These are phyloP conservation scores for Kwoniella europaea DNA, from an alignment of 768 basidiomycete species.

Conservation along the genomic window DNA sequence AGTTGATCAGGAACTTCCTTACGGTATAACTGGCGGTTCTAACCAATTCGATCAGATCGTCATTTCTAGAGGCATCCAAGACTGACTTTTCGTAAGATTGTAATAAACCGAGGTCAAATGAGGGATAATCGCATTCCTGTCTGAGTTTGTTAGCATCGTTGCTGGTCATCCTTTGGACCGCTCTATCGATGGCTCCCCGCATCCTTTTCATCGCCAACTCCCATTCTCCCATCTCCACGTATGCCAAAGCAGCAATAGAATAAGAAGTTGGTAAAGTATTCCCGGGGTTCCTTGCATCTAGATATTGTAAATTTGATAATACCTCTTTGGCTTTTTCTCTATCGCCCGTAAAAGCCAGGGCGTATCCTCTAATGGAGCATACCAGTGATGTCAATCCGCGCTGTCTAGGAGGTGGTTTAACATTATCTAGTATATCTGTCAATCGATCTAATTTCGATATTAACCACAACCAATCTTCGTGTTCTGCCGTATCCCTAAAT, in stretches of 20 bases:
- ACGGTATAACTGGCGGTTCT: not conserved
- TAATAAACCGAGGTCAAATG: conserved; percentile 16
- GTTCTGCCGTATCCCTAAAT: conserved; percentile 16
- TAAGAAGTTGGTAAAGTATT: not conserved
- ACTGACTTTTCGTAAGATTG: conserved; percentile 7
- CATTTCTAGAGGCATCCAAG: conserved; percentile 4
- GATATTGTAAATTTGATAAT: not conserved
- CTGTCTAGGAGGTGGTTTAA: not conserved
- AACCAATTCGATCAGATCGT: conserved; percentile 23
- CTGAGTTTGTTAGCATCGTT: not conserved
- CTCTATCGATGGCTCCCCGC: conserved; percentile 7
- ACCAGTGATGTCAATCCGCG: not conserved
- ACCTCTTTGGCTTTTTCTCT: conserved; percentile 15
- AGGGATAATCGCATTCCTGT: conserved; percentile 12
- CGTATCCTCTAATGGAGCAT: conserved; percentile 15
- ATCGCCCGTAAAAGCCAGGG: conserved; percentile 2
- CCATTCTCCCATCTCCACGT: conserved; percentile 13
- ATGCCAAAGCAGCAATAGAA: conserved; percentile 15
- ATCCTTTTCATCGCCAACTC: conserved; percentile 7
- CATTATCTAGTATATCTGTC: not conserved
- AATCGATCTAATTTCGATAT: conserved; percentile 2
- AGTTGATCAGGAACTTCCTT: conserved; percentile 11
- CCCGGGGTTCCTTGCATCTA: not conserved
- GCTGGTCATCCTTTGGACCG: conserved; percentile 1
- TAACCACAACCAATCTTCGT: conserved; percentile 27